Conservation (phyloP, 78 protist genomes). For the Emiliania huxleyi region DNA sequence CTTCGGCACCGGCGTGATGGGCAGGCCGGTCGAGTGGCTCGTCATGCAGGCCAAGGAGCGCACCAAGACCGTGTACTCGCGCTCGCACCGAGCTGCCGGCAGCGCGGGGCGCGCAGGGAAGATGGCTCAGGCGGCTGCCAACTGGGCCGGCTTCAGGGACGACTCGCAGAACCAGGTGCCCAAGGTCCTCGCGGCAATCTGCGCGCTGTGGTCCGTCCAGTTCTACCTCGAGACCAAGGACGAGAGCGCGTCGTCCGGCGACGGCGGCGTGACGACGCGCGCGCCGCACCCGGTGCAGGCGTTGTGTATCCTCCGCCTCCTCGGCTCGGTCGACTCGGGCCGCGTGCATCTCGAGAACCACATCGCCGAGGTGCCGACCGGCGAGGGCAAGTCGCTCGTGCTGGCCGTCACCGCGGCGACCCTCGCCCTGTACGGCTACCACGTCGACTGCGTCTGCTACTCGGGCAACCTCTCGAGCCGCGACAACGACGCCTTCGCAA, state of each 20-base stretch:
- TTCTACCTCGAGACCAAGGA: too few relatives aligned
- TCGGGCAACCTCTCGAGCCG: conserved; percentile 26
- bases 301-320: not conserved
- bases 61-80: too few relatives aligned
- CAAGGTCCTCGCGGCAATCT: not conserved
- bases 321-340: not conserved
- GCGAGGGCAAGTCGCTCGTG: conserved; percentile 65
- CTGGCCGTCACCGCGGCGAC: conserved; percentile 16
- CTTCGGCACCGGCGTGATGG: not conserved
- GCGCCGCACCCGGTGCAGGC: not conserved
- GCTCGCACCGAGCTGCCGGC: not conserved
- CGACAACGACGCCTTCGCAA: not conserved
- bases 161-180: not conserved
- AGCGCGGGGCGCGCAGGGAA: not conserved
- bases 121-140: not conserved
- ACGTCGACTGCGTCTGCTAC: conserved; percentile 56
- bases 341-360: not conserved
- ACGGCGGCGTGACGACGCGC: too few relatives aligned
- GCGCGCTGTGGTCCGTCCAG: not conserved
- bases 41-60: not conserved
- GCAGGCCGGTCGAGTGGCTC: not conserved
- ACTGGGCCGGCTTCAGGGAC: not conserved
- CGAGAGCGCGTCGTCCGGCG: not conserved
- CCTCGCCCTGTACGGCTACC: conserved; percentile 37
- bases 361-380: conserved; percentile 51